These are phyloP conservation scores for Colletotrichum spaethianum DNA, from an alignment of 2,329 filamentous ascomycete genomes.

Conservation along the genomic window DNA sequence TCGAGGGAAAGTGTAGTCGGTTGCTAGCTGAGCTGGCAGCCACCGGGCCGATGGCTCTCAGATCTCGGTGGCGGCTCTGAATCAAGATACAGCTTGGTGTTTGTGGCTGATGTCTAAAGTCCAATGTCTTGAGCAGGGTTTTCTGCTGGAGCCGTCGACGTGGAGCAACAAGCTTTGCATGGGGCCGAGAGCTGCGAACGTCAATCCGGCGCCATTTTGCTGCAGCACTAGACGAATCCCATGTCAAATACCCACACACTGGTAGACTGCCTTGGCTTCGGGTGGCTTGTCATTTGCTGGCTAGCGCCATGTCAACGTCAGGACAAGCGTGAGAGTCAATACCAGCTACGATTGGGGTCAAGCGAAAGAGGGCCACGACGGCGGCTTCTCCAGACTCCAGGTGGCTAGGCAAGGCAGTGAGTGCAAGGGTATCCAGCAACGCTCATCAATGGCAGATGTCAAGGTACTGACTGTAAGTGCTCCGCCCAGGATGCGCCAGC, in stretches of 20 bases:
- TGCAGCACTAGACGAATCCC: constrained; percentile 11
- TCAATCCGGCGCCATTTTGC: constrained; percentile 17
- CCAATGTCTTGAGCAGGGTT: background rate
- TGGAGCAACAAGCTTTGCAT: constrained; percentile 15
- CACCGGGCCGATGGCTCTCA: background rate
- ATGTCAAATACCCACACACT: constrained; percentile 11
- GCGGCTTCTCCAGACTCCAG: constrained; percentile 1
- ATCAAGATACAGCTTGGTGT: constrained; percentile 11
- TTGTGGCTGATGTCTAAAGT: constrained; percentile 13
- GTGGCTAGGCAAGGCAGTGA: background rate
- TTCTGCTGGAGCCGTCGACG: background rate
- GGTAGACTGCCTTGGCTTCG: background rate
- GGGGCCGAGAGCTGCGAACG: constrained; percentile 1
- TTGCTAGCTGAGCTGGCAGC: background rate
- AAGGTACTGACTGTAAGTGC: constrained; percentile 2
- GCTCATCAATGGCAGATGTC: background rate
- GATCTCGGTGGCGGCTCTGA: background rate
- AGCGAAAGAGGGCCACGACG: constrained; percentile 5
- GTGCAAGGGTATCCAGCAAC: constrained; percentile 5
- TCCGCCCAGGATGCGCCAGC: background rate
- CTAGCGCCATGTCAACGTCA: constrained; percentile 22
- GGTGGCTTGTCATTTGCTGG: constrained; percentile 22
- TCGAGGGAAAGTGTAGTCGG: background rate
- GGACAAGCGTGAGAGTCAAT: constrained; percentile 3
- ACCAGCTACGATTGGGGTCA: background rate